These are phyloP conservation scores for Coemansia sp. DNA, from an alignment of 192 early-diverging fungal species.

Conservation along the genomic window DNA sequence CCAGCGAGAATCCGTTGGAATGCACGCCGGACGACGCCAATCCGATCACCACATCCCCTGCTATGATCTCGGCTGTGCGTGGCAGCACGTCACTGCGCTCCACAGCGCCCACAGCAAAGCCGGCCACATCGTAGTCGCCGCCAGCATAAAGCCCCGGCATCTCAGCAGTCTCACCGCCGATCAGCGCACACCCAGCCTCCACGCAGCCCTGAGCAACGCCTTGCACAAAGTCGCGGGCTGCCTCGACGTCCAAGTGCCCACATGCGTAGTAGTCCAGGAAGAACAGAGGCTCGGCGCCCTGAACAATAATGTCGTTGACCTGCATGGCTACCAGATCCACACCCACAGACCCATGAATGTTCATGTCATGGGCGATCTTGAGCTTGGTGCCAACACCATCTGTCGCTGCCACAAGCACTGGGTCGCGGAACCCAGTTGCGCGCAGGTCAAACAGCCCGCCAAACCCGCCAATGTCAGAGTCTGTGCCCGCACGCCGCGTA, in stretches of 20 bases:
- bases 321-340: constrained; percentile 99
- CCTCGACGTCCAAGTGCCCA: constrained; percentile 88
- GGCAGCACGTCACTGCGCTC: constrained; percentile 88
- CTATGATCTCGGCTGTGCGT: constrained; percentile 67
- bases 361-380: constrained; percentile 84
- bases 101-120: constrained; percentile 96
- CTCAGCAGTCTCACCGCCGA: constrained; percentile 99
- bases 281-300: constrained; percentile 98
- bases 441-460: constrained; percentile 97
- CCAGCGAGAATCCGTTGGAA: constrained; percentile 98
- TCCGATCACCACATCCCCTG: constrained; percentile 85
- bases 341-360: constrained; percentile 91
- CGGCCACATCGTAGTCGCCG: constrained; percentile 92
- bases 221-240: constrained; percentile 84
- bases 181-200: constrained; percentile 86
- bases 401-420: constrained; percentile 95
- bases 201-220: constrained; percentile 94
- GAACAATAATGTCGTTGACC: constrained; percentile 98
- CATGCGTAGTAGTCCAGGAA: constrained; percentile 99
- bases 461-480: constrained; percentile 98
- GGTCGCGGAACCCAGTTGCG: constrained; percentile 88
- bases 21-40: constrained; percentile 95
- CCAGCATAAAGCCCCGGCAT: constrained; percentile 94
- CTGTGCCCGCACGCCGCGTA: constrained; percentile 89
- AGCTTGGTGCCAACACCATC: constrained; percentile 99